A percentile compares a stretch with the other conserved stretches of the same genome.
phyloP scores from a whole-genome alignment of 768 basidiomycete genomes.

The Clavulina sp. region DNA sequence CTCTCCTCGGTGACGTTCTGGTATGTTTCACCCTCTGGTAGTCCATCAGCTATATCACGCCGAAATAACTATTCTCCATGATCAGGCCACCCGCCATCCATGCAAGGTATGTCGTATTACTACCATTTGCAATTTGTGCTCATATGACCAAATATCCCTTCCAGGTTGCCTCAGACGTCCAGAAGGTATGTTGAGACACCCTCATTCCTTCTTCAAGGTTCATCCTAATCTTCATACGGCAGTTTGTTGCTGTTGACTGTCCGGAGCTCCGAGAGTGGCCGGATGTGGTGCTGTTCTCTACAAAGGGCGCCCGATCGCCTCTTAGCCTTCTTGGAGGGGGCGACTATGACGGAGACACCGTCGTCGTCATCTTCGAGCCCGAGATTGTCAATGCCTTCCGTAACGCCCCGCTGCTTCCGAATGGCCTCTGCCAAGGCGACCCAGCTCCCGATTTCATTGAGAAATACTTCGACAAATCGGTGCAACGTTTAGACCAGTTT shows the following conservation, averaged over 20 bases:
- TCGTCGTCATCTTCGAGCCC: constrained; percentile 35
- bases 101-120: constrained; percentile 1
- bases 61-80: background rate
- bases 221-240: background rate
- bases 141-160: background rate
- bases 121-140: background rate
- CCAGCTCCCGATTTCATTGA: constrained; percentile 29
- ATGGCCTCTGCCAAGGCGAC: constrained; percentile 28
- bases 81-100: constrained; percentile 1
- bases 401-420: constrained; percentile 35
- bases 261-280: background rate
- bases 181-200: background rate
- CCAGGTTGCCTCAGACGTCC: background rate
- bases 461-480: constrained; percentile 27
- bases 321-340: constrained; percentile 42
- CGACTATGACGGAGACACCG: constrained; percentile 42
- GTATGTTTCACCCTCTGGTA: background rate
- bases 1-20: background rate
- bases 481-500: constrained; percentile 30
- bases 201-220: background rate
- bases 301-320: constrained; percentile 27
- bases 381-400: constrained; percentile 35
- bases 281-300: constrained; percentile 16
- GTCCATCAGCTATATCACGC: background rate
- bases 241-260: constrained; percentile 3